phyloP scores from a whole-genome alignment of 2,329 filamentous ascomycete genomes.

The Ceratocystis harringtonii region DNA sequence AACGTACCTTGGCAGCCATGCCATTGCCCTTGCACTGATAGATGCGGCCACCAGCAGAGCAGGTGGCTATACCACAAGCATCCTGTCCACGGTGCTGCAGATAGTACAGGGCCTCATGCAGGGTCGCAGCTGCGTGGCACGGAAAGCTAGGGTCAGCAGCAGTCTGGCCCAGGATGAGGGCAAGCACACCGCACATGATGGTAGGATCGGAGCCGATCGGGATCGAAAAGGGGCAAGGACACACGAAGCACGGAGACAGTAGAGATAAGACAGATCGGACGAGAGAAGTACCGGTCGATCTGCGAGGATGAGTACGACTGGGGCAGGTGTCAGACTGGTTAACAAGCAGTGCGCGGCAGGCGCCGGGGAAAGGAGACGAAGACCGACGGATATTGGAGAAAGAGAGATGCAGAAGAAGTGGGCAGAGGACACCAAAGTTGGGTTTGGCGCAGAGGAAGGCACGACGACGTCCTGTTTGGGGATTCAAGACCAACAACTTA shows the following conservation, averaged over 20 bases:
- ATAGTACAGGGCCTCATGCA: conserved; percentile 58
- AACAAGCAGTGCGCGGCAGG: conserved; percentile 4
- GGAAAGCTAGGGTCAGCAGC: conserved; percentile 24
- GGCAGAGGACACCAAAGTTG: neutral
- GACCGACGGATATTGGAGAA: neutral
- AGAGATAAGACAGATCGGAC: neutral
- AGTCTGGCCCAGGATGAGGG: conserved; percentile 43
- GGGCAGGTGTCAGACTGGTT: neutral
- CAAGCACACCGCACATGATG: conserved; percentile 47
- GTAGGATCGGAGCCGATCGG: conserved; percentile 19
- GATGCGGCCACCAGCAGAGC: conserved; percentile 63
- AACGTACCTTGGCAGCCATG: conserved; percentile 53
- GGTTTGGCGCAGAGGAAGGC: neutral
- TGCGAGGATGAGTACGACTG: neutral
- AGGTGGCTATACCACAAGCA: conserved; percentile 63
- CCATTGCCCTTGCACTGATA: conserved; percentile 86
- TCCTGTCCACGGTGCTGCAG: conserved; percentile 65
- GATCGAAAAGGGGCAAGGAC: neutral
- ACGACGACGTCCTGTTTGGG: neutral
- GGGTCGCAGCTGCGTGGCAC: conserved; percentile 40
- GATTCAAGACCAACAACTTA: neutral
- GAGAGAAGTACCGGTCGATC: neutral
- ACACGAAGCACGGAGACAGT: neutral
- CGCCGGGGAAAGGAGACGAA: neutral
- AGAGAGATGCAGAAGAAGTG: neutral